Evolutionary conservation across 805 yeast genomes (phyloP), one percentile per base, ranked within the genome.

Genomic region (Ogataea parapolymorpha): DNA sequence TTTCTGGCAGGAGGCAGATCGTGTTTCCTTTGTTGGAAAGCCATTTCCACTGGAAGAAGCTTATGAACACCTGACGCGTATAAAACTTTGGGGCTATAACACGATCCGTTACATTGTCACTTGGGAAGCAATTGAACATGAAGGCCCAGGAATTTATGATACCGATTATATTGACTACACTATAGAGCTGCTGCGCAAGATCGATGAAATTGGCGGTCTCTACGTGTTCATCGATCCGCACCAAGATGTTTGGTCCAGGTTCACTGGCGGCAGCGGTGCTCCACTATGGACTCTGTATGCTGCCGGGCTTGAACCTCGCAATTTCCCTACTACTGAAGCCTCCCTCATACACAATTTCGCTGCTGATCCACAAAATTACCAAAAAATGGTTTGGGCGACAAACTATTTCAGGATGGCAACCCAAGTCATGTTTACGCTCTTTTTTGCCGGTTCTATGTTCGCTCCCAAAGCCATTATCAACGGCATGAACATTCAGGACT

Each of bases 211-310:
- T 22, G 95, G 93, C 1, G 91, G 90, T 0, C 58, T 89, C 14
- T 85, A 83, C 53, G 86, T 88, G 6, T 80, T 85, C 50, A 58
- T 90, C 49, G 96, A 90, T 56, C 87, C 95, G 1, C 97, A 90
- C 59, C 97, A 90, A 61, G 97, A 90, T 59, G 95, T 82, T 10
- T 90, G 97, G 97, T 82, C 93, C 1, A 74, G 96, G 35, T 85
- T 72, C 57, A 69, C 80, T 9, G 96, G 96, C 5, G 97, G 97
- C 2, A 80, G 87, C 34, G 97, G 97, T 14, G 95, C 96, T 3
- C 97, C 97, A 1, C 54, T 86, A 55, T 90, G 97, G 97, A 89
- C 97, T 0, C 59, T 89, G 4, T 81, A 85, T 55, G 90, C 93
- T 17, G 95, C 91, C 2, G 96, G 96, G 1, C 65, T 90, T 35